These are phyloP conservation scores for Furcasterigmium sp. DNA, from an alignment of 2,329 filamentous ascomycete species.

Conservation along the genomic window DNA sequence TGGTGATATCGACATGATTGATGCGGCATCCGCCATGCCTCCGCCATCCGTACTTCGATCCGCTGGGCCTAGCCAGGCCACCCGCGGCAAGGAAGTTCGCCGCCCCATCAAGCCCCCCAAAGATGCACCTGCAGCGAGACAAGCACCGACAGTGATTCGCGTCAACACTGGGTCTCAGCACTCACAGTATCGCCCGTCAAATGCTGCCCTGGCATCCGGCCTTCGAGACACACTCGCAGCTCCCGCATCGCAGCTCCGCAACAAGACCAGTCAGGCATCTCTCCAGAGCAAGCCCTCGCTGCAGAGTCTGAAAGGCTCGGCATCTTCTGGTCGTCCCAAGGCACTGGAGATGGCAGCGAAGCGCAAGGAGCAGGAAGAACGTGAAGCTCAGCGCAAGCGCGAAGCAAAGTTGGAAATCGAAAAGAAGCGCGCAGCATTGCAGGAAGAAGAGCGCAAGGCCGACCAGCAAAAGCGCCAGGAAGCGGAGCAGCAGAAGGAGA, in stretches of 20 bases:
- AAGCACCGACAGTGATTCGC: conserved; percentile 65
- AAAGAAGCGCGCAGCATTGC: conserved; percentile 62
- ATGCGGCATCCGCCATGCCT: conserved; percentile 50
- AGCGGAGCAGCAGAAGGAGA: conserved; percentile 54
- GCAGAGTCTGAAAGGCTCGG: conserved; percentile 60
- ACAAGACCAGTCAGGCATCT: conserved; percentile 64
- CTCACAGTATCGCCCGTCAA: conserved; percentile 54
- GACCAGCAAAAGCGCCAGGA: conserved; percentile 57
- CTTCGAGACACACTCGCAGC: conserved; percentile 50
- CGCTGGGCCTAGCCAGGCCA: conserved; percentile 38
- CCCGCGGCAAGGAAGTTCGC: conserved; percentile 49
- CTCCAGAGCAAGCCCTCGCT: conserved; percentile 52
- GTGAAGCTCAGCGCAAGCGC: conserved; percentile 70
- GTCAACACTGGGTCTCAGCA: conserved; percentile 64
- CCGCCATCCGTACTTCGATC: conserved; percentile 55
- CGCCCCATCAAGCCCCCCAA: conserved; percentile 59
- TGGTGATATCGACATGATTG: conserved; percentile 50
- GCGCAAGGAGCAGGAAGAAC: conserved; percentile 82
- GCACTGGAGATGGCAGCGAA: conserved; percentile 71
- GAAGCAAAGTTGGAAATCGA: conserved; percentile 80
- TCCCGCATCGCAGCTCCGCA: conserved; percentile 42
- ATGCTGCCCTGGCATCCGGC: conserved; percentile 50
- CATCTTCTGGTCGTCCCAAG: conserved; percentile 61
- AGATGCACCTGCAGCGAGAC: conserved; percentile 49
- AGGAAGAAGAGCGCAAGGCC: conserved; percentile 59